Base-by-base conservation (phyloP, 2,329 filamentous ascomycete genomes). In the Tolypocladium endophyticum region DNA sequence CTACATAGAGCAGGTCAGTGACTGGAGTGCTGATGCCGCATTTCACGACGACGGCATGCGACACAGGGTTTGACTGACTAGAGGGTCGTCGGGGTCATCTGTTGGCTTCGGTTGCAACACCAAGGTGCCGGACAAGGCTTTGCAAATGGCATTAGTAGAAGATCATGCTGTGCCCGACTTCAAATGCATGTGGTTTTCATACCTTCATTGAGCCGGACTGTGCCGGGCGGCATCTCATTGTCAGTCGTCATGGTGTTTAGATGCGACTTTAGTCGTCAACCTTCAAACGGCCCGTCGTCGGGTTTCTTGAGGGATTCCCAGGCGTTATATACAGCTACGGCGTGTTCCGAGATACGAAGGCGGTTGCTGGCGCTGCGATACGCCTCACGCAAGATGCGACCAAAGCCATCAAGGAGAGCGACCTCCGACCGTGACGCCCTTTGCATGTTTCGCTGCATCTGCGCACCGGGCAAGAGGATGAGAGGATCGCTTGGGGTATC, bases 11-110 rank as follows among this genome's bases (percentile, higher is more conserved):
- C 1, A 45, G 14, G 43, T 28, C 18, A 52, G 56, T 28, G 4
- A 47, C 41, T 23, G n/a, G 20, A 43, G 20, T 12, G 8, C n/a
- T 11, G 4, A 16, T 14, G 25, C 18, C 16, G 23, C n/a, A 9
- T 3, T n/a, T 12, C 14, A 3, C 11, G 20, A 12, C 43, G n/a
- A 14, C 53, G 35, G 8, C 20, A 14, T 39, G 20, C 11, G 38
- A 14, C n/a, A n/a, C 18, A 8, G 23, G 30, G 12, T 2, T 36
- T 2, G 36, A 58, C 57, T 54, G 30, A 58, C 57, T 38, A 58
- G 50, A 45, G 57, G 57, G 25, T 58, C 57, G 14, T 58, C 41
- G 8, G 57, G 50, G 23, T 58, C 57, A n/a, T 36, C 50, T 47
- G 43, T 47, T 14, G 43, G 43, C 43, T 25, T 47, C 43, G 43